Percentiles rank a stretch among this genome's conserved stretches.
These are phyloP conservation scores for Yarrowia sp. DNA, from an alignment of 805 yeast genomes.

Conservation along the genomic window DNA sequence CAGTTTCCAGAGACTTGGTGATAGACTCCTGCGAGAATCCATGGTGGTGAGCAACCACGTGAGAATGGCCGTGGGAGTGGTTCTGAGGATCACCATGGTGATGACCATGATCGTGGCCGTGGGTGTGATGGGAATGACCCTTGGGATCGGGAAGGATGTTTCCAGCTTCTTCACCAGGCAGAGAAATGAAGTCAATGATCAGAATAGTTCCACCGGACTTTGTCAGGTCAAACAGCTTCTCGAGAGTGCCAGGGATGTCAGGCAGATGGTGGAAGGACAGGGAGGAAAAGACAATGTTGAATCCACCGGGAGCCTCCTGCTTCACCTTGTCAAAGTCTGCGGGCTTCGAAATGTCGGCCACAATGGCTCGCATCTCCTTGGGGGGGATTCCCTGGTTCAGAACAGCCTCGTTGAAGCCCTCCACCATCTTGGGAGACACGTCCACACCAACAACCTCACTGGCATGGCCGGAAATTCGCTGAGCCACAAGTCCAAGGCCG, in stretches of 20 bases:
- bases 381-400: slow-evolving; percentile 31
- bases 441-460: slow-evolving; percentile 34
- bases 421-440: slow-evolving; percentile 33
- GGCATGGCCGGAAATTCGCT: slow-evolving; percentile 31
- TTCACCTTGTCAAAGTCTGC: slow-evolving; percentile 10
- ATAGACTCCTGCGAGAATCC: slow-evolving; percentile 1
- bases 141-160: neutral
- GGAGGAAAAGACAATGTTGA: slow-evolving; percentile 33
- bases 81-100: neutral
- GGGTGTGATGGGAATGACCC: neutral
- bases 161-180: neutral
- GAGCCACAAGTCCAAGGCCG: slow-evolving; percentile 33
- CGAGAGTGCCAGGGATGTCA: slow-evolving; percentile 28
- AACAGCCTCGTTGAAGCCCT: slow-evolving; percentile 31
- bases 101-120: neutral
- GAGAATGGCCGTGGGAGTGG: slow-evolving; percentile 12
- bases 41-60: slow-evolving; percentile 12
- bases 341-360: slow-evolving; percentile 27
- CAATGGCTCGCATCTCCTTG: slow-evolving; percentile 31
- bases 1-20: neutral
- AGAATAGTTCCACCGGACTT: slow-evolving; percentile 30
- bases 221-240: slow-evolving; percentile 28
- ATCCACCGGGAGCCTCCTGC: slow-evolving; percentile 23
- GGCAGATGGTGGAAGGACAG: slow-evolving; percentile 34
- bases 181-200: slow-evolving; percentile 11